Evolutionary conservation across 139 green algal species (phyloP).

Genomic region (Bryopsis sp.): DNA sequence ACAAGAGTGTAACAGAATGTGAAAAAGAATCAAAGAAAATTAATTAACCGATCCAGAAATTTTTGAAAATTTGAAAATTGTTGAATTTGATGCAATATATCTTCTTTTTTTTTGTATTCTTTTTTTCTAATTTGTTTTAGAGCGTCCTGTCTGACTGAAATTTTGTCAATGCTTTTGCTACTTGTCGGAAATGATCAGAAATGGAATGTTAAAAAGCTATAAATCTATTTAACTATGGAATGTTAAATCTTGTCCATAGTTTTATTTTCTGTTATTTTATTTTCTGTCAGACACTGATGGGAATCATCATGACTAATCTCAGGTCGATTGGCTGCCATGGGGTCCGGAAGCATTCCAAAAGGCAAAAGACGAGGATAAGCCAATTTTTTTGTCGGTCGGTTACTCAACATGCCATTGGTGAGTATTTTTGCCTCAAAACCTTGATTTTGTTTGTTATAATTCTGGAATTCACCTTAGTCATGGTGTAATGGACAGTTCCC

Average conservation of each 20-base stretch:
- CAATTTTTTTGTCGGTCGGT: conserved; percentile 82
- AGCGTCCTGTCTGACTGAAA: neutral
- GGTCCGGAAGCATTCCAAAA: conserved; percentile 65
- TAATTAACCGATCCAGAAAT: too few species aligned
- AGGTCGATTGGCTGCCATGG: conserved; percentile 91
- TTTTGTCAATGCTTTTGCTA: neutral
- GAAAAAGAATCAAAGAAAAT: too few species aligned
- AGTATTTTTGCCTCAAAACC: too few species aligned
- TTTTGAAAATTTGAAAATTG: too few species aligned
- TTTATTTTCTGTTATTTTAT: neutral
- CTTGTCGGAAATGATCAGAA: neutral
- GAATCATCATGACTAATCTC: conserved; percentile 5
- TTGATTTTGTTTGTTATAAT: too few species aligned
- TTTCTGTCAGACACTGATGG: too few species aligned
- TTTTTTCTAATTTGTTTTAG: conserved; percentile 6
- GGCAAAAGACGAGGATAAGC: conserved; percentile 53
- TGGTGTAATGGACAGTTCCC: too few species aligned
- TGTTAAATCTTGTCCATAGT: neutral
- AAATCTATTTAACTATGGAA: neutral
- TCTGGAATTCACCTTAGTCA: too few species aligned
- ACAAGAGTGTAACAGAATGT: too few species aligned
- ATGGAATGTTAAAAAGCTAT: neutral
- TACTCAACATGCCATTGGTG: conserved; percentile 78
- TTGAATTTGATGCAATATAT: too few species aligned
- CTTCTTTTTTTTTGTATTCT: too few species aligned